These are phyloP conservation scores for Filobasidium uniguttulatum DNA, from an alignment of 1,284 basidiomycete genomes.

Conservation along the genomic window DNA sequence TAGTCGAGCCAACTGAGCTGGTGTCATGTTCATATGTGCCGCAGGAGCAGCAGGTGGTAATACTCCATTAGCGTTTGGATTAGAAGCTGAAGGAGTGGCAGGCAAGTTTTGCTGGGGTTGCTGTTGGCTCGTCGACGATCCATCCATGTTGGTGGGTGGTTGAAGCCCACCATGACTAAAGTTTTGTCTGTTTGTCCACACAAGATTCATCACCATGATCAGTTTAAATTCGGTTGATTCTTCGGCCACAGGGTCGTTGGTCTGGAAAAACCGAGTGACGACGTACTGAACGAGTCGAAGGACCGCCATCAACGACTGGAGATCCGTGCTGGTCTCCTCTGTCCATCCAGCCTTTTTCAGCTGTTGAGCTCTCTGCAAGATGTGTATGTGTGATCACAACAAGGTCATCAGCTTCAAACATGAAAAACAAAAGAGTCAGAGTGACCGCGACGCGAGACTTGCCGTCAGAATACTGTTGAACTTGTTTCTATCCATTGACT, in stretches of 20 bases:
- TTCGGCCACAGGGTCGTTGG: too few species aligned
- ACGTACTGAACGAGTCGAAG: constrained; percentile 9
- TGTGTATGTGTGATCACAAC: too few species aligned
- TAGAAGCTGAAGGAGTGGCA: background rate
- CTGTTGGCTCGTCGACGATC: too few species aligned
- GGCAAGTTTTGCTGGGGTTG: too few species aligned
- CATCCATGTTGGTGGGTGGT: too few species aligned
- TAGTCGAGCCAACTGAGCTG: constrained; percentile 69
- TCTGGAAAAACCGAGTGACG: too few species aligned
- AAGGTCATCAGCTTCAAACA: too few species aligned
- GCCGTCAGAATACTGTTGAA: background rate
- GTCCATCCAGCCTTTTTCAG: constrained; percentile 11
- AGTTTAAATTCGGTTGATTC: too few species aligned
- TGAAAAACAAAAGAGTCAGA: background rate
- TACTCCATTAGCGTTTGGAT: background rate
- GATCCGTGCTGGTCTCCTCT: constrained; percentile 13
- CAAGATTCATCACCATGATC: too few species aligned
- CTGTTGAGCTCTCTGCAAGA: constrained; percentile 6
- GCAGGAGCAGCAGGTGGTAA: constrained; percentile 18
- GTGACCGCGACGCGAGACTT: background rate
- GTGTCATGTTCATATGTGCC: constrained; percentile 51
- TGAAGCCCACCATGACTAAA: too few species aligned
- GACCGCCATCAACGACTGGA: constrained; percentile 12
- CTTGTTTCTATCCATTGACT: background rate
- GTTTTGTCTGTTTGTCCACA: too few species aligned